Conservation (phyloP, 2,329 filamentous ascomycete species). For the Hypoxylon sp. region DNA sequence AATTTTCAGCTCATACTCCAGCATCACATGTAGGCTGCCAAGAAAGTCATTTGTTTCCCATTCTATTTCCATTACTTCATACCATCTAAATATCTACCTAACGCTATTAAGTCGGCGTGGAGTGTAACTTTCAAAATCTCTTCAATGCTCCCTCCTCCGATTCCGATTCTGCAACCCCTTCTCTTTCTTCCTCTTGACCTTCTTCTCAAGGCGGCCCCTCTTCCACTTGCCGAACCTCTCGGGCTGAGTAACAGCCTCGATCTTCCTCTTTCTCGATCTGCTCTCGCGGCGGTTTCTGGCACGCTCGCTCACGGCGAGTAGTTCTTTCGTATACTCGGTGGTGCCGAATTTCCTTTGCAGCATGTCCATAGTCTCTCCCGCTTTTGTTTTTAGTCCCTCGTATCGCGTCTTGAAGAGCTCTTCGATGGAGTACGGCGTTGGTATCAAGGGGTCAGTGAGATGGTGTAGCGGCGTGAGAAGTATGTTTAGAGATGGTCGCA, state of each 20-base stretch:
- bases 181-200: constrained; percentile 86
- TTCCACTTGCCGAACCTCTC: constrained; percentile 85
- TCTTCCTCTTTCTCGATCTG: constrained; percentile 86
- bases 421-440: constrained; percentile 79
- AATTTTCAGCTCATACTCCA: background rate
- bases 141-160: constrained; percentile 78
- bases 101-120: too few species aligned
- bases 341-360: constrained; percentile 89
- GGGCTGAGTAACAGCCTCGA: constrained; percentile 87
- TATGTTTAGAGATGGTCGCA: constrained; percentile 74
- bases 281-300: constrained; percentile 81
- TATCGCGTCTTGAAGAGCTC: constrained; percentile 78
- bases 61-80: constrained; percentile 3
- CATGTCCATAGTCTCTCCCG: constrained; percentile 83
- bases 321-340: constrained; percentile 79
- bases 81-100: constrained; percentile 11
- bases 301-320: constrained; percentile 80
- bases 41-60: background rate
- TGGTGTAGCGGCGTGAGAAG: constrained; percentile 78
- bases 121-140: constrained; percentile 55
- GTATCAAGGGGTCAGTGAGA: constrained; percentile 84
- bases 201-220: constrained; percentile 85
- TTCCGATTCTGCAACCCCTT: constrained; percentile 80
- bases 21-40: background rate
- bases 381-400: constrained; percentile 78